Base-by-base conservation (phyloP, 345 rosid species). In the Camelina hispida region DNA sequence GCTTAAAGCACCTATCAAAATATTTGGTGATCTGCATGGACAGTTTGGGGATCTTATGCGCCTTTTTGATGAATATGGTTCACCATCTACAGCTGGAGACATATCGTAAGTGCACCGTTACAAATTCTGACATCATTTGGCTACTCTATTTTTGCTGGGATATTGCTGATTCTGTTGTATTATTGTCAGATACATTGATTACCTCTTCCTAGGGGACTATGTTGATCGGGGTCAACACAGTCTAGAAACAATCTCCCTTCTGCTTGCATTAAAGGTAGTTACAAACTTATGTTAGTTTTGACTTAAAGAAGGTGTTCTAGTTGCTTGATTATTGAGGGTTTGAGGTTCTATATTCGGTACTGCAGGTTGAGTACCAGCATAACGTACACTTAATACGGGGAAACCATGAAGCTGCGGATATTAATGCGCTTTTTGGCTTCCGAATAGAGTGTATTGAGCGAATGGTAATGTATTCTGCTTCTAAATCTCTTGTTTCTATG, bases 41-140 rank as follows among this genome's bases (percentile, higher is more conserved):
- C 97, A 92, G 66, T 92, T 92, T 83, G 97, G 97, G 47, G 97
- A 92, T 87, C 91, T 92, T 69, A 92, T 92, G 97, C 96, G 97
- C 72, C 92, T 92, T 68, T 92, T 92, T 84, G 97, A 92, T 66
- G 97, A 92, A 80, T 92, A 89, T 74, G 97, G 97, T 61, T 79
- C 97, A 58, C 97, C 97, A 80, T 92, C 97, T 47, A 90, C 97
- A 6, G 97, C 97, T 72, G 97, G 97, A 74, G 97, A 92, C 83
- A 92, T 92, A 59, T 89, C 97, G 97, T 92, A 85, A 81, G 97
- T 48, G 34, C 68, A 70, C 51, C 34, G 7, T 14, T 62, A 60
- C 54, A 70, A 47, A 4, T 55, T 38, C 32, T 70, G 22, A 64
- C 66, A 57, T 46, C 44, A 51, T 37, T 50, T 48, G 13, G 68